These are phyloP conservation scores for Vitis labrusca DNA, from an alignment of 164 flowering plant species.

Conservation along the genomic window DNA sequence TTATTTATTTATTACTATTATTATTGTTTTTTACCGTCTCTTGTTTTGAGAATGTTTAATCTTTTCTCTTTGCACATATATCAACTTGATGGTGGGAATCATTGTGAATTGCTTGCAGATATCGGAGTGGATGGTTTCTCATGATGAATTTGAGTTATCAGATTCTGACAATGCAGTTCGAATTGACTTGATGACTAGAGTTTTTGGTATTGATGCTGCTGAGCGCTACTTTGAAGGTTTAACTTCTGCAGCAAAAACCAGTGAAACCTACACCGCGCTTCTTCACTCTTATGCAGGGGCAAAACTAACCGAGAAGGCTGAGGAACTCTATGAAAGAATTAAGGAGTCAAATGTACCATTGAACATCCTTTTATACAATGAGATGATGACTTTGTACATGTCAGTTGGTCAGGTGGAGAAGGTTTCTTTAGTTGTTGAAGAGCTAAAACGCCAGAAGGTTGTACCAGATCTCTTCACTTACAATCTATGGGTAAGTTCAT, in stretches of 20 bases:
- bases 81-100: background rate
- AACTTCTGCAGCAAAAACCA: conserved; percentile 55
- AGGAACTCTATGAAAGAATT: conserved; percentile 55
- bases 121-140: conserved; percentile 89
- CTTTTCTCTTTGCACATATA: background rate
- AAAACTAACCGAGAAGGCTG: conserved; percentile 67
- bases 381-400: conserved; percentile 92
- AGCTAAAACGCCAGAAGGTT: conserved; percentile 53
- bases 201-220: conserved; percentile 82
- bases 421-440: conserved; percentile 64
- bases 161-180: conserved; percentile 75
- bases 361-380: conserved; percentile 73
- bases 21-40: background rate
- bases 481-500: conserved; percentile 86
- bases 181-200: conserved; percentile 78
- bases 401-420: conserved; percentile 82
- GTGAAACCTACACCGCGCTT: conserved; percentile 87
- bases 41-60: background rate
- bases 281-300: conserved; percentile 82
- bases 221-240: conserved; percentile 83
- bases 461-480: conserved; percentile 80
- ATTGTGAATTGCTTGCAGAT: conserved; percentile 53
- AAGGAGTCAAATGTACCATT: conserved; percentile 49
- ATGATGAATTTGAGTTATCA: conserved; percentile 54
- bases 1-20: background rate